phyloP scores from a whole-genome alignment of 2,329 filamentous ascomycete genomes.

The Coniochaeta hoffmannii region DNA sequence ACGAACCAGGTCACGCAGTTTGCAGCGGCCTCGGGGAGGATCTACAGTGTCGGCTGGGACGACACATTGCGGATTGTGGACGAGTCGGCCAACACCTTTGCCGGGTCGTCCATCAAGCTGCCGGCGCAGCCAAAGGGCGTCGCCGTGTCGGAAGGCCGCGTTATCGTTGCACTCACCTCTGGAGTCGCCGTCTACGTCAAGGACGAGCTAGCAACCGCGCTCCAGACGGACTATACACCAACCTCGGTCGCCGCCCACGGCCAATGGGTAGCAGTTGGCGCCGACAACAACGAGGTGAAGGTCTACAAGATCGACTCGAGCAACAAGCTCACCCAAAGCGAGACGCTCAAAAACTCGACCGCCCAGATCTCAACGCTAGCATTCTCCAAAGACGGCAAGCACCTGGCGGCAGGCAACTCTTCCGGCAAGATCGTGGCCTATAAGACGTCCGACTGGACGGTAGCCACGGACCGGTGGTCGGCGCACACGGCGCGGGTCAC shows the following conservation, averaged over 20 bases:
- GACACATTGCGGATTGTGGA: slow-evolving; percentile 80
- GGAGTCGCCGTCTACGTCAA: slow-evolving; percentile 49
- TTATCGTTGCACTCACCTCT: slow-evolving; percentile 51
- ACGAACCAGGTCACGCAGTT: slow-evolving; percentile 82
- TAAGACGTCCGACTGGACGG: slow-evolving; percentile 53
- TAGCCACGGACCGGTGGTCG: slow-evolving; percentile 70
- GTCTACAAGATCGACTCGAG: slow-evolving; percentile 60
- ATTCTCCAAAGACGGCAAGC: slow-evolving; percentile 71
- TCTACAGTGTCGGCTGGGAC: slow-evolving; percentile 92
- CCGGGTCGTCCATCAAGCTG: slow-evolving; percentile 60
- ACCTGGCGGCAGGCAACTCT: slow-evolving; percentile 75
- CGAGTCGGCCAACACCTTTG: slow-evolving; percentile 65
- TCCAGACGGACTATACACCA: slow-evolving; percentile 56
- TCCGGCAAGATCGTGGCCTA: slow-evolving; percentile 86
- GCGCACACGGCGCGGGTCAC: slow-evolving; percentile 53
- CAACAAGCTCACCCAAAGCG: slow-evolving; percentile 44
- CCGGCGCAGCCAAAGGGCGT: slow-evolving; percentile 76
- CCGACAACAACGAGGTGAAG: slow-evolving; percentile 64
- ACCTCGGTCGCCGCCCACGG: slow-evolving; percentile 65
- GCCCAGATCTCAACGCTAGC: slow-evolving; percentile 70
- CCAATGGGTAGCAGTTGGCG: slow-evolving; percentile 64
- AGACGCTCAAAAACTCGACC: slow-evolving; percentile 60
- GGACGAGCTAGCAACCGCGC: slow-evolving; percentile 51
- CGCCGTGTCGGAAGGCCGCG: slow-evolving; percentile 39
- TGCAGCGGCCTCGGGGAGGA: slow-evolving; percentile 49